Evolutionary conservation across 2,329 filamentous ascomycete species (phyloP).

Genomic region (Cladorrhinum sp.): DNA sequence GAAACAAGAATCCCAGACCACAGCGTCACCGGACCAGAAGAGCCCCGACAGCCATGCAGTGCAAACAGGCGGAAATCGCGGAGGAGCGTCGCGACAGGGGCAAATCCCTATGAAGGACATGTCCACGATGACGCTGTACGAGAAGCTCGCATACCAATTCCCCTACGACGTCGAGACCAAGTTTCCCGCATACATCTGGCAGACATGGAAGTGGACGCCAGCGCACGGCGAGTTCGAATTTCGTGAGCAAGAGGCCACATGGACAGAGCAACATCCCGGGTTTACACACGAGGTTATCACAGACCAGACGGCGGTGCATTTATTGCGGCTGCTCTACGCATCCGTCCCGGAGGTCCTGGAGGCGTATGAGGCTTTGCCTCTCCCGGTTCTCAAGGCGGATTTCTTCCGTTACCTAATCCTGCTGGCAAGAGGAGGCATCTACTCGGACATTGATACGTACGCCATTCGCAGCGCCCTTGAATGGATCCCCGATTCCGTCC

Average conservation of each 20-base stretch:
- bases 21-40: conserved; percentile 12
- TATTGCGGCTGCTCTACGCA: conserved; percentile 84
- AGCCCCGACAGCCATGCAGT: conserved; percentile 10
- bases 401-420: conserved; percentile 74
- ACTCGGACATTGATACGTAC: conserved; percentile 88
- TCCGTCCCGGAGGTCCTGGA: conserved; percentile 75
- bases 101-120: conserved; percentile 69
- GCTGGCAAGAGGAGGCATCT: conserved; percentile 62
- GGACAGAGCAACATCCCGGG: conserved; percentile 80
- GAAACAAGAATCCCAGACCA: conserved; percentile 26
- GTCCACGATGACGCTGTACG: conserved; percentile 67
- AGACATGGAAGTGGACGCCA: conserved; percentile 93
- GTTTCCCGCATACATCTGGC: conserved; percentile 98
- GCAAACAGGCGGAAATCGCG: conserved; percentile 16
- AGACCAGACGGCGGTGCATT: conserved; percentile 77
- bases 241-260: conserved; percentile 81
- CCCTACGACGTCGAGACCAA: conserved; percentile 85
- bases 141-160: conserved; percentile 88
- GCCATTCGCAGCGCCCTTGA: conserved; percentile 79
- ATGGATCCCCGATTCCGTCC: conserved; percentile 80
- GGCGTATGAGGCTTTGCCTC: conserved; percentile 69
- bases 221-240: conserved; percentile 75
- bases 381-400: conserved; percentile 75
- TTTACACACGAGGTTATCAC: conserved; percentile 97
- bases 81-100: conserved; percentile 22